Conservation (phyloP, 331 rosid species). For the Erythrophleum ivorense region DNA sequence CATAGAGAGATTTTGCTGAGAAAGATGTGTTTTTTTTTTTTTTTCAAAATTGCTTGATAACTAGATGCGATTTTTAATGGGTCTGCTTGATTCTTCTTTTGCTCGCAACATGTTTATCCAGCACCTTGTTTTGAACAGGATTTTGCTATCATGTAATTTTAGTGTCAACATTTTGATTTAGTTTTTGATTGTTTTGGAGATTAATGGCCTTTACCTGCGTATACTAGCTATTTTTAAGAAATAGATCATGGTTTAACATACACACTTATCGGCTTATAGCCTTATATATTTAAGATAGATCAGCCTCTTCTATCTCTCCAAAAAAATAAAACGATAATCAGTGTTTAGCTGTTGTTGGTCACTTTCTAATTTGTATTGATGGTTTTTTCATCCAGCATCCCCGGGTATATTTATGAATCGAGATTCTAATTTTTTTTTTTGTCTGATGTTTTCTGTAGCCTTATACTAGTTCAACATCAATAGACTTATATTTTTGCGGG, state of each 20-base stretch:
- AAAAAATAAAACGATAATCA: not conserved
- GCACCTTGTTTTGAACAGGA: not conserved
- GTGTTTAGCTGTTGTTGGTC: not conserved
- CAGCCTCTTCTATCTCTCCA: not conserved
- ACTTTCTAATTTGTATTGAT: not conserved
- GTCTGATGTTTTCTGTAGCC: not conserved
- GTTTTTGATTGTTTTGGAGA: not conserved
- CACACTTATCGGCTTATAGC: not conserved
- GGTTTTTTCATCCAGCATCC: not conserved
- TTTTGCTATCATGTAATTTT: not conserved
- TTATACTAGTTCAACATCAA: conserved; percentile 3
- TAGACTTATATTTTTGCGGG: conserved; percentile 22
- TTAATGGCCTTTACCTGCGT: not conserved
- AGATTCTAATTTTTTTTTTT: not conserved
- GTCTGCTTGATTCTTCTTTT: not conserved
- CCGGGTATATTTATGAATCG: not conserved
- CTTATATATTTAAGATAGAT: not conserved
- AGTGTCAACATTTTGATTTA: not conserved
- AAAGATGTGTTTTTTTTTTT: not conserved
- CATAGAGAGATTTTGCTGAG: not conserved
- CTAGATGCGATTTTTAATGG: not conserved
- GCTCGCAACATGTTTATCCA: not conserved
- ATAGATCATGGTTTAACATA: not conserved
- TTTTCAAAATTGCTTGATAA: not conserved
- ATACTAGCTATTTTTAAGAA: not conserved